A percentile compares a stretch with the other conserved stretches of the same genome.
These are phyloP conservation scores for Entophlyctis luteolus DNA, from an alignment of 192 early-diverging fungal genomes.

Conservation along the genomic window DNA sequence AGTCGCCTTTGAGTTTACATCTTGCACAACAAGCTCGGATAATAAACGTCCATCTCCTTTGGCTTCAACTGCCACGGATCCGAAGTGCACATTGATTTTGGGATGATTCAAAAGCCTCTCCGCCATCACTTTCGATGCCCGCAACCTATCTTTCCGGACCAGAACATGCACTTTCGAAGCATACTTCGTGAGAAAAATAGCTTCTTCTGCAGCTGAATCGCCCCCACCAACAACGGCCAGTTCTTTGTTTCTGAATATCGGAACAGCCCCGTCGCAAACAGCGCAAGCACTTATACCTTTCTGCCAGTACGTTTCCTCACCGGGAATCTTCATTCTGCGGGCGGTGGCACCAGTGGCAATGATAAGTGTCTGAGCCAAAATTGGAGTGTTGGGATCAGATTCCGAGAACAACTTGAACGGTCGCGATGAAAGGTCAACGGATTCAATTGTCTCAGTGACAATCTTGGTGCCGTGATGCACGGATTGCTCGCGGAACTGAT, in stretches of 20 bases:
- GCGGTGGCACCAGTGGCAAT: conserved; percentile 96
- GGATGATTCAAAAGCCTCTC: conserved; percentile 74
- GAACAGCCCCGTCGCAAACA: conserved; percentile 95
- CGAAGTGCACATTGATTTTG: conserved; percentile 85
- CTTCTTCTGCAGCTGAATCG: conserved; percentile 88
- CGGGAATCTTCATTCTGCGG: conserved; percentile 64
- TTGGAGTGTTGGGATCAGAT: conserved; percentile 53
- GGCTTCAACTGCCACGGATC: conserved; percentile 74
- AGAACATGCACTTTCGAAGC: conserved; percentile 86
- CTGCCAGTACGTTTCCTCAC: conserved; percentile 94
- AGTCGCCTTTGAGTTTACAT: conserved; percentile 59
- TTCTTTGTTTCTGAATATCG: conserved; percentile 89
- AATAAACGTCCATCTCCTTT: conserved; percentile 80
- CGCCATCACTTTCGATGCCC: conserved; percentile 95
- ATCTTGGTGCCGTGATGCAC: conserved; percentile 81
- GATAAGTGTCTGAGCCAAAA: conserved; percentile 76
- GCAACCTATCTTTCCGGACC: conserved; percentile 85
- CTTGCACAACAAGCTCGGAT: conserved; percentile 63
- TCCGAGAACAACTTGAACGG: conserved; percentile 89
- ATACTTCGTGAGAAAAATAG: conserved; percentile 92
- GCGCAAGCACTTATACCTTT: conserved; percentile 94
- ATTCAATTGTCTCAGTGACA: conserved; percentile 83
- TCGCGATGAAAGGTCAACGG: conserved; percentile 72
- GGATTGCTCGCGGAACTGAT: conserved; percentile 58
- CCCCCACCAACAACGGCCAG: conserved; percentile 92